These are phyloP conservation scores for Hawksworthiomyces lignivorus DNA, from an alignment of 2,329 filamentous ascomycete species.

Conservation along the genomic window DNA sequence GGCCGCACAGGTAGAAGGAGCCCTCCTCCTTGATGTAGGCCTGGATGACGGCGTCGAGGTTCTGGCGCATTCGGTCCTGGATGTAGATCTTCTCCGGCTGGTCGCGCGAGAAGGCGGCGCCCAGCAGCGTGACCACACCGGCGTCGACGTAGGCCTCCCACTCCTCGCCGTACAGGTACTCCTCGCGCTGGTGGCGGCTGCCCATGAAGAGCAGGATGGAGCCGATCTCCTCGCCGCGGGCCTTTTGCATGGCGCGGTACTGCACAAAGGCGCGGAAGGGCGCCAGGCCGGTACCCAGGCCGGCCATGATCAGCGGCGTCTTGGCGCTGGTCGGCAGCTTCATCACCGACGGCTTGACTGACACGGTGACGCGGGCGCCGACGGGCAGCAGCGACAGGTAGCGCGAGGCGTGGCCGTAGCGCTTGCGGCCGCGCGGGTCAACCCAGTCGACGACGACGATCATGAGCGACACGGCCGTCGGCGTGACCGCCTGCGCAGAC, in stretches of 20 bases:
- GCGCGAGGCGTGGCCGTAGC: conserved; percentile 86
- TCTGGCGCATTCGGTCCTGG: conserved; percentile 94
- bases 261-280: conserved; percentile 99
- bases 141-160: conserved; percentile 98
- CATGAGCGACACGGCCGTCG: conserved; percentile 84
- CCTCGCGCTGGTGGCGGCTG: conserved; percentile 92
- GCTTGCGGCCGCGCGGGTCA: conserved; percentile 76
- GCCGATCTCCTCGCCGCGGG: conserved; percentile 92
- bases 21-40: conserved; percentile 84
- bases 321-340: conserved; percentile 86
- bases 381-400: conserved; percentile 73
- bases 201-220: conserved; percentile 93
- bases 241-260: conserved; percentile 95
- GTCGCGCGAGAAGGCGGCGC: conserved; percentile 90
- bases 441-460: conserved; percentile 97
- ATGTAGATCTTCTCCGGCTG: conserved; percentile 99
- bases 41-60: conserved; percentile 69
- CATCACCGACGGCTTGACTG: conserved; percentile 97
- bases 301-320: conserved; percentile 96
- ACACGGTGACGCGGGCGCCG: conserved; percentile 77
- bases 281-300: conserved; percentile 92
- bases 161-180: conserved; percentile 97
- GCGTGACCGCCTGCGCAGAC: conserved; percentile 89
- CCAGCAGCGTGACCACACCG: conserved; percentile 88
- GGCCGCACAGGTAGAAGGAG: conserved; percentile 93